These are phyloP conservation scores for Kluyveromyces aestuarii DNA, from an alignment of 805 yeast species.

Conservation along the genomic window DNA sequence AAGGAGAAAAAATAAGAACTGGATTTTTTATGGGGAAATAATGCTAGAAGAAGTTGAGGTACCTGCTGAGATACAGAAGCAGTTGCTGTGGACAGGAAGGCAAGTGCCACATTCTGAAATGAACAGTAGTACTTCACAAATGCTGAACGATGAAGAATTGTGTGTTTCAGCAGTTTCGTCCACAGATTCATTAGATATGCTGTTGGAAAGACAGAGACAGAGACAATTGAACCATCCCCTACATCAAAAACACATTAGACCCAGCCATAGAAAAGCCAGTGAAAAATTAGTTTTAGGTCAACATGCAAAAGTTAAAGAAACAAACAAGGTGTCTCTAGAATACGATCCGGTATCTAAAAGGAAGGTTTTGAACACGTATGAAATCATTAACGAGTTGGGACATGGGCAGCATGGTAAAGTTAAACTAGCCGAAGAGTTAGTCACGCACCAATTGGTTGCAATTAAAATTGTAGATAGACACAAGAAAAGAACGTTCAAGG, in stretches of 20 bases:
- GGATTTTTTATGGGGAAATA: background rate
- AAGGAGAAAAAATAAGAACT: background rate
- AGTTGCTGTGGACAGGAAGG: background rate
- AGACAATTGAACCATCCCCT: conserved; percentile 35
- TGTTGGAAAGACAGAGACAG: conserved; percentile 33
- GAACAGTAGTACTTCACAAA: background rate
- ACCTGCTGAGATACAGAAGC: background rate
- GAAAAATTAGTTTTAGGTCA: background rate
- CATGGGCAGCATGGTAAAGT: conserved; percentile 99
- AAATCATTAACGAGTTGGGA: conserved; percentile 79
- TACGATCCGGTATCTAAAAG: conserved; percentile 82
- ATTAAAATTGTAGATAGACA: conserved; percentile 84
- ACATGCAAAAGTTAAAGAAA: conserved; percentile 59
- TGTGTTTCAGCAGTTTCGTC: conserved; percentile 23
- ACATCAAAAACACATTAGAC: conserved; percentile 30
- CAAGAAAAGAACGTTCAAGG: conserved; percentile 32
- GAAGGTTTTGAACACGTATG: conserved; percentile 81
- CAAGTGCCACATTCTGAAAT: background rate
- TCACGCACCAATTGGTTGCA: conserved; percentile 66
- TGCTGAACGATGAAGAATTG: conserved; percentile 1
- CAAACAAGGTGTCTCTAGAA: conserved; percentile 67
- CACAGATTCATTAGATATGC: conserved; percentile 29
- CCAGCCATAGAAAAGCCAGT: conserved; percentile 5
- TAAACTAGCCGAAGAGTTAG: conserved; percentile 72
- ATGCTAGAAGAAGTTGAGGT: background rate